Evolutionary conservation across 1,284 basidiomycete genomes (phyloP), one percentile per base, ranked within the genome.

Genomic region (Boletus semigastroideus): DNA sequence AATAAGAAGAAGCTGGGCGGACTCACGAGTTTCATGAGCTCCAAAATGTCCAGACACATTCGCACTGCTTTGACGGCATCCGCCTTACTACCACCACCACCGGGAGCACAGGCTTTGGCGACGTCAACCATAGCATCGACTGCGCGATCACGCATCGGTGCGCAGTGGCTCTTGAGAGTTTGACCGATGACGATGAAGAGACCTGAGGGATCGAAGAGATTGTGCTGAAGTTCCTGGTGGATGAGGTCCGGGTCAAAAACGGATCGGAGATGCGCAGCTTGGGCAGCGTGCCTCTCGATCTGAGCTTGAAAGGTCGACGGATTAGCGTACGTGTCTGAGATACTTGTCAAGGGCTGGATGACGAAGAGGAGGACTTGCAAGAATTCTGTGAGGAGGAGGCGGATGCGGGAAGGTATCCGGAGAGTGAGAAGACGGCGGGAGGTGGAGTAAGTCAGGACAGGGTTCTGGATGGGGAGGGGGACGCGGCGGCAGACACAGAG

Each of bases 21-120:
- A 79, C 88, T 69, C 64, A 90, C 92, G 62, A 97, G 79, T 77
- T 95, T 95, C 94, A 97, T 96, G 59, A 94, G 79, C 74, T 97
- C 94, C 48, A 95, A 77, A 54, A 96, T 87, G 70, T 95, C 93
- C 68, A 97, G 86, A 73, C 91, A 94, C 77, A 87, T 80, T 53
- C 89, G 79, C 54, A 96, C 79, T 12, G 90, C 91, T 52, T 76
- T 78, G 49, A 92, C 84, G 25, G 92, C 84, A 60, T 88, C 82
- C 34, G 75, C 73, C 53, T 80, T 79, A 61, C 72, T 76, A n/a
- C 80, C 80, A 25, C 67, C 70, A 42, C 76, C 77, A 2, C 78
- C 78, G 2, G 78, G 78, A 5, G 76, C 75, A 66, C 82, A 86
- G 47, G 74, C 75, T 57, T 72, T 77, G 25, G 88, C 89, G 14